A percentile compares a stretch with the other conserved stretches of the same genome.
phyloP scores from a whole-genome alignment of 2,329 filamentous ascomycete genomes.

The Lasiodiplodia sp. region DNA sequence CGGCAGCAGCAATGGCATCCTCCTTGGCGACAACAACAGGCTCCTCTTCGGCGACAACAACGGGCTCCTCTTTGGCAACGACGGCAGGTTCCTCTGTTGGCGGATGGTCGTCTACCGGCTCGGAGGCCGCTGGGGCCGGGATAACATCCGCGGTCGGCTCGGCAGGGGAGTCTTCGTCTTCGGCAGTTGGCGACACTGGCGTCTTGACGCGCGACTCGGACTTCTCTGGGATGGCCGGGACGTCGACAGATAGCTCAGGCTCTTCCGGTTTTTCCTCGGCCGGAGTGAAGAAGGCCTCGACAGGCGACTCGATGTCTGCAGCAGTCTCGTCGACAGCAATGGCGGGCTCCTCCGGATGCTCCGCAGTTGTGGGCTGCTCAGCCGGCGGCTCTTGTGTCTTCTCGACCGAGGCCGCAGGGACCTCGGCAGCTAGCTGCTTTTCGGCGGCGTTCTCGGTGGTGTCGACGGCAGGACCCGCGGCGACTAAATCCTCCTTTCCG shows the following conservation, averaged over 20 bases:
- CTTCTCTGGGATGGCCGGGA: constrained; percentile 6
- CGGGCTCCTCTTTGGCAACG: not conserved
- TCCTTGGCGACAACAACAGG: not conserved
- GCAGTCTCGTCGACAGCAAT: not conserved
- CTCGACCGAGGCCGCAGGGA: not conserved
- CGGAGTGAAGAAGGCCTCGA: not conserved
- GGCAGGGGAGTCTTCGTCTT: not conserved
- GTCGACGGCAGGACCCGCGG: not conserved
- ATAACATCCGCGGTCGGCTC: not conserved
- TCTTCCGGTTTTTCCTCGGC: not conserved
- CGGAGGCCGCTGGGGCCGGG: not conserved
- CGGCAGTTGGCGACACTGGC: not conserved
- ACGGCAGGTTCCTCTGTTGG: not conserved
- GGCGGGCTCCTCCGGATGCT: not conserved
- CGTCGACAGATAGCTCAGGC: not conserved
- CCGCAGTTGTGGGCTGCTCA: not conserved
- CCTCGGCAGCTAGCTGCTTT: constrained; percentile 1
- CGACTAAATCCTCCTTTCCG: constrained; percentile 9
- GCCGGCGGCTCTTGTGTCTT: not conserved
- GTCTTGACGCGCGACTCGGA: not conserved
- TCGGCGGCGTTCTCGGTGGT: constrained; percentile 5
- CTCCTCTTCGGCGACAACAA: not conserved
- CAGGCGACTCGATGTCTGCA: not conserved
- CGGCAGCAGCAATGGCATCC: not conserved
- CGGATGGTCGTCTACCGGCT: not conserved